Base-by-base conservation (phyloP, 495 filamentous ascomycete genomes). In the Neurospora sp. region DNA sequence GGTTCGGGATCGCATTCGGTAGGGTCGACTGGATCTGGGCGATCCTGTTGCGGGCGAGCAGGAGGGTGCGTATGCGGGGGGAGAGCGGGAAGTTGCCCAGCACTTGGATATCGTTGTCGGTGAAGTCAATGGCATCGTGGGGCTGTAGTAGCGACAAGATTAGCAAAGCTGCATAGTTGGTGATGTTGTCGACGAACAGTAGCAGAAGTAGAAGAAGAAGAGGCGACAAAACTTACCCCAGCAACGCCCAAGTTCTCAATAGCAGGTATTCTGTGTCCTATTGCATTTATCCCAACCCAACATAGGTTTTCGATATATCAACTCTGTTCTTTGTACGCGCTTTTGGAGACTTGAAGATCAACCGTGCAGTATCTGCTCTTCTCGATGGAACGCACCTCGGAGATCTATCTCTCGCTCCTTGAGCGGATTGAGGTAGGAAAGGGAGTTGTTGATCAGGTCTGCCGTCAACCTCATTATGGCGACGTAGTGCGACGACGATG, bases 221-320 rank as follows among this genome's bases (percentile, higher is more conserved):
- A 35, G 31, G 35, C 35, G 44, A 40, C 14, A 74, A 35, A 18
- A 88, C 89, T 70, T 82, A 97, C 94, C 75, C 93, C 94, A 72
- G 96, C 95, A 81, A 94, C 91, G 87, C 96, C 96, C 82, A 99
- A 82, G 81, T 99, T 99, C 89, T 99, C 96, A 85, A 98, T 98
- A 31, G 91, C 88, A 78, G 96, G 93, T 79, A 99, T 98, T 84
- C 97, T 94, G 84, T 98, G 96, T 83, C 96, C 96, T 98, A 88
- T 85, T 90, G 79, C 27, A 66, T 66, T 35, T 37, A 66, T 79
- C 82, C 80, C 78, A 79, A 61, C 40, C 71, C 68, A 61, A 42
- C 31, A 72, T 73, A 72, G 38, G 61, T 41, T 70, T 76, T 42
- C 59, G 27, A 18, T 90, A 89, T 92, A 93, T 94, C 90, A 96